phyloP scores from a whole-genome alignment of 2,329 filamentous ascomycete species.

The Dryadomyces quercus-mongolicae region DNA sequence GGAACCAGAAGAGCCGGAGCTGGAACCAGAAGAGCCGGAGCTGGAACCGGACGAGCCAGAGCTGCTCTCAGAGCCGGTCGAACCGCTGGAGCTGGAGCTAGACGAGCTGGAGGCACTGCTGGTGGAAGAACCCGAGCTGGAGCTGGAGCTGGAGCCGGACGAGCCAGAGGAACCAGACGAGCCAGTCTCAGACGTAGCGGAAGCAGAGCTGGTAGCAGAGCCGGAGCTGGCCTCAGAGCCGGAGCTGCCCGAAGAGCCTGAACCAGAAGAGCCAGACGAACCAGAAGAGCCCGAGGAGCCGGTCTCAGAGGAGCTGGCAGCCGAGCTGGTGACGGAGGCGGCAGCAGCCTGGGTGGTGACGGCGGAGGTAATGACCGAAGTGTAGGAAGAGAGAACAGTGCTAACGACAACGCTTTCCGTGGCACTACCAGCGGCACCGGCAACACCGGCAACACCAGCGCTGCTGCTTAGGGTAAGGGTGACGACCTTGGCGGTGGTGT shows the following conservation, averaged over 20 bases:
- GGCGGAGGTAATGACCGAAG: background rate
- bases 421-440: too few relatives aligned
- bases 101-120: too few relatives aligned
- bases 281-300: background rate
- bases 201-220: background rate
- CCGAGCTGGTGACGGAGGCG: background rate
- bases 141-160: slow-evolving; percentile 2
- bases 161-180: background rate
- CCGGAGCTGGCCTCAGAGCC: background rate
- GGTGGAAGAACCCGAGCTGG: too few relatives aligned
- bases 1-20: too few relatives aligned
- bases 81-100: too few relatives aligned
- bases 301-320: background rate
- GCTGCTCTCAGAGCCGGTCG: too few relatives aligned
- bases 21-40: too few relatives aligned
- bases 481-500: slow-evolving; percentile 1
- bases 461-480: slow-evolving; percentile 4
- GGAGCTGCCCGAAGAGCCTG: background rate
- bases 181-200: background rate
- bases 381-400: background rate
- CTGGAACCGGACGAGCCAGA: too few relatives aligned
- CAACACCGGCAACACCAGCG: too few relatives aligned
- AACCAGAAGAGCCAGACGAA: background rate
- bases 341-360: background rate
- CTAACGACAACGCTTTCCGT: background rate